Conservation (phyloP, 2,329 filamentous ascomycete species). For the Sarocladium kiliense region DNA sequence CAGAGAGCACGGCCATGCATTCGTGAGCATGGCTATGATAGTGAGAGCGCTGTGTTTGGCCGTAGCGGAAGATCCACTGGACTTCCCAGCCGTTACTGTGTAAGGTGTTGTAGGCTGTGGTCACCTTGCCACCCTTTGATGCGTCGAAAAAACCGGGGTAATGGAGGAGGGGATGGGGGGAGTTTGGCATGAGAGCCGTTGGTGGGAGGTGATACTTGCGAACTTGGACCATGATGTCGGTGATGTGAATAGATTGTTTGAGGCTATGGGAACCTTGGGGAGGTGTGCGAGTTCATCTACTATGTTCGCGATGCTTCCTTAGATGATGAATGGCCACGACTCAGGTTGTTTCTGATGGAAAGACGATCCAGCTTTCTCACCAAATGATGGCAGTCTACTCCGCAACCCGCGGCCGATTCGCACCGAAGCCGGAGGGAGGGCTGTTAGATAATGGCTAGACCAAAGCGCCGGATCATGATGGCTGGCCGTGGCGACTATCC, state of each 20-base stretch:
- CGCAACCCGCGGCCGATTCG: background rate
- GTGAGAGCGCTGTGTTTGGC: constrained; percentile 47
- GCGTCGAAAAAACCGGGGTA: constrained; percentile 37
- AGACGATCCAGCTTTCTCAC: background rate
- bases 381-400: background rate
- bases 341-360: too few relatives aligned
- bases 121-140: constrained; percentile 27
- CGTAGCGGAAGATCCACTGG: constrained; percentile 54
- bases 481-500: background rate
- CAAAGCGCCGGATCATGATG: background rate
- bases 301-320: too few relatives aligned
- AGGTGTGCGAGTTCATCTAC: too few relatives aligned
- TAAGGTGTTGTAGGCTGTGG: constrained; percentile 40
- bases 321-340: too few relatives aligned
- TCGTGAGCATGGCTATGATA: constrained; percentile 54
- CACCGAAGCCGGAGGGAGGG: background rate
- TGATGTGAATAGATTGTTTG: constrained; percentile 7
- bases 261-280: too few relatives aligned
- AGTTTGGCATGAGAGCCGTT: constrained; percentile 44
- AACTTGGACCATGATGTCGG: constrained; percentile 20
- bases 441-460: background rate
- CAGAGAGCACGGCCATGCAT: constrained; percentile 51
- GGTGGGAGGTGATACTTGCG: constrained; percentile 34
- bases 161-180: constrained; percentile 45
- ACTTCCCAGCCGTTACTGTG: constrained; percentile 44